phyloP scores from a whole-genome alignment of 2,329 filamentous ascomycete genomes.

The Fusarium keratoplasticum region DNA sequence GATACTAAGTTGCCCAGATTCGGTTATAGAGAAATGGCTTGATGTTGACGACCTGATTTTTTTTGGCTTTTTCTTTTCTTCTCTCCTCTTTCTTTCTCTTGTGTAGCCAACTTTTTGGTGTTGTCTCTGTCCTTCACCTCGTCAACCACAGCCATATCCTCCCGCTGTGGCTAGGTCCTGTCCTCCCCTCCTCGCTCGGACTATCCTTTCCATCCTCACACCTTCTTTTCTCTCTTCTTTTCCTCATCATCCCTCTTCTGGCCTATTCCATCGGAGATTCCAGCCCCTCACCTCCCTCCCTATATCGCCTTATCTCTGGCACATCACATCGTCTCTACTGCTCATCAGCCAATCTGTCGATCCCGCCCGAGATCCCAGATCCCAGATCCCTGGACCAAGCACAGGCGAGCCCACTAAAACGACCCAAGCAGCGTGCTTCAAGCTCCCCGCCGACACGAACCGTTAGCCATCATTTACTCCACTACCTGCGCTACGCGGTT shows the following conservation, averaged over 20 bases:
- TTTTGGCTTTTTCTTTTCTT: slow-evolving; percentile 2
- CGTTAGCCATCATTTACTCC: slow-evolving; percentile 37
- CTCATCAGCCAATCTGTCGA: slow-evolving; percentile 33
- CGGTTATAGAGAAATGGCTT: slow-evolving; percentile 37
- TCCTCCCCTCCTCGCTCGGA: not conserved
- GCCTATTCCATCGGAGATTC: slow-evolving; percentile 14
- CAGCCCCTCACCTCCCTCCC: slow-evolving; percentile 20
- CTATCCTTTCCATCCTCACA: slow-evolving; percentile 8
- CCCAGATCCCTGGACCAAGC: slow-evolving; percentile 37
- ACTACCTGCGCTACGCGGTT: slow-evolving; percentile 35
- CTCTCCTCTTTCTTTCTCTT: slow-evolving; percentile 1
- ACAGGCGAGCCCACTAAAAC: slow-evolving; percentile 34
- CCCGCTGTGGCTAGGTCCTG: not conserved
- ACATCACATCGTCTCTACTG: slow-evolving; percentile 13
- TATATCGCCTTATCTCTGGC: slow-evolving; percentile 29
- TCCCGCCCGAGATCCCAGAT: slow-evolving; percentile 38
- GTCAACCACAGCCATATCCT: slow-evolving; percentile 21
- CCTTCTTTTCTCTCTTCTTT: not conserved
- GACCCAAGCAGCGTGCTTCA: slow-evolving; percentile 25
- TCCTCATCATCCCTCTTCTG: slow-evolving; percentile 1
- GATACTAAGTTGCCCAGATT: slow-evolving; percentile 30
- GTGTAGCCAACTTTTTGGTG: slow-evolving; percentile 4
- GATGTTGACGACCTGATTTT: slow-evolving; percentile 18
- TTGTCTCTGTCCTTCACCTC: slow-evolving; percentile 24
- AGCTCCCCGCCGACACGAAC: slow-evolving; percentile 34